phyloP scores from a whole-genome alignment of 75 land plant genomes.

The Cryptomeria japonica region DNA sequence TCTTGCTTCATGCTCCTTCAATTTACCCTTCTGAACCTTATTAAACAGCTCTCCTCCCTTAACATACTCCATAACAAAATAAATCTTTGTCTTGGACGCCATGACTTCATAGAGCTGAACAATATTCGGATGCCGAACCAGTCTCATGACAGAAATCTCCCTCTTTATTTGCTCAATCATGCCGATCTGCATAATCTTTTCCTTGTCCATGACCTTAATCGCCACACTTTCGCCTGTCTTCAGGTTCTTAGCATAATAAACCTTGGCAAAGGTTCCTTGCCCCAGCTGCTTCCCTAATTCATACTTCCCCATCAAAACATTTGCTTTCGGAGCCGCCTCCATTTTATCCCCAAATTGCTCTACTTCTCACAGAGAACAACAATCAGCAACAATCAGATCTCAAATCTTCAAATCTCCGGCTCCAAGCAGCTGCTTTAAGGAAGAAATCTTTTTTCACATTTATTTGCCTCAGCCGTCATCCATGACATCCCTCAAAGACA shows the following conservation, averaged over 20 bases:
- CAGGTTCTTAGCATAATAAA: constrained; percentile 40
- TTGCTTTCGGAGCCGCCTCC: background rate
- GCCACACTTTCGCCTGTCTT: constrained; percentile 51
- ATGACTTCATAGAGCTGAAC: constrained; percentile 53
- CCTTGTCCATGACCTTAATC: constrained; percentile 63
- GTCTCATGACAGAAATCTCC: constrained; percentile 50
- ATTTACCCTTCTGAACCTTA: constrained; percentile 40
- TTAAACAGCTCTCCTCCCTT: constrained; percentile 59
- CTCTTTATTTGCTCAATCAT: constrained; percentile 58
- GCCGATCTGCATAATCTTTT: constrained; percentile 45
- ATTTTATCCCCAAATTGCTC: background rate
- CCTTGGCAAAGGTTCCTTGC: constrained; percentile 70
- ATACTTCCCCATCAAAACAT: constrained; percentile 45
- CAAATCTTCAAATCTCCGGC: background rate
- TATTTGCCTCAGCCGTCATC: background rate
- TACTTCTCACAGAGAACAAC: background rate
- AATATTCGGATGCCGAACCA: constrained; percentile 43
- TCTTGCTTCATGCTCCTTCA: constrained; percentile 46
- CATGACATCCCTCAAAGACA: background rate
- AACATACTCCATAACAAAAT: constrained; percentile 60
- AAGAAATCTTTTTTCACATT: background rate
- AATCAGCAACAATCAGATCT: background rate
- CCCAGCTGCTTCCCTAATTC: constrained; percentile 60
- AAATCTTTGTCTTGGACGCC: constrained; percentile 58
- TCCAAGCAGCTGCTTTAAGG: background rate